Evolutionary conservation across 805 yeast genomes (phyloP).

Genomic region (Wickerhamomyces rabaulensis): DNA sequence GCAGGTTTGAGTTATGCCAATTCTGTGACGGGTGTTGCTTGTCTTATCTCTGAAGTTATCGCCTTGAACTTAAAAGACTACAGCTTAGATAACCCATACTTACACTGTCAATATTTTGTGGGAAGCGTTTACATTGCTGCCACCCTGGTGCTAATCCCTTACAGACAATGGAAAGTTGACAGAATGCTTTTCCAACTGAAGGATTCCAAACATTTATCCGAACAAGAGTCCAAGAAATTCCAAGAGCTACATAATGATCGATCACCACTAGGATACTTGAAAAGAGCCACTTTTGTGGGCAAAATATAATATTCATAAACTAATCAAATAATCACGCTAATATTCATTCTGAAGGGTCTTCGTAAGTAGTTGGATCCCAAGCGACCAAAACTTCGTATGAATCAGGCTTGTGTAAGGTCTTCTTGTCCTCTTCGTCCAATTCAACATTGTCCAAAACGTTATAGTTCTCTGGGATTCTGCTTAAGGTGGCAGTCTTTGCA

Average conservation of each 20-base stretch:
- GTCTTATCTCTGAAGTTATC: constrained; percentile 47
- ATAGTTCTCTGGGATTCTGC: constrained; percentile 15
- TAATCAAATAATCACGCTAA: no score
- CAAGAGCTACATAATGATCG: constrained; percentile 1
- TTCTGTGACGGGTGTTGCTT: constrained; percentile 24
- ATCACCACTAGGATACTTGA: constrained; percentile 6
- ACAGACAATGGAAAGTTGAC: constrained; percentile 48
- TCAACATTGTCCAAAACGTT: constrained; percentile 19
- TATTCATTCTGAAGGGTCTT: neutral
- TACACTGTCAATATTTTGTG: constrained; percentile 55
- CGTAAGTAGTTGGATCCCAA: constrained; percentile 20
- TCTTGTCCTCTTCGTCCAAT: constrained; percentile 17
- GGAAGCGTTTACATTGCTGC: constrained; percentile 44
- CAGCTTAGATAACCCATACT: constrained; percentile 38
- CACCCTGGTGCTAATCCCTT: constrained; percentile 35
- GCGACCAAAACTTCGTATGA: constrained; percentile 15
- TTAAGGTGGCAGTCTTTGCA: constrained; percentile 16
- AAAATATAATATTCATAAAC: constrained; percentile 5
- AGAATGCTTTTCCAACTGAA: constrained; percentile 28
- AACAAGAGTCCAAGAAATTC: neutral
- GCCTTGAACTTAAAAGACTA: constrained; percentile 42
- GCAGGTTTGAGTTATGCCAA: constrained; percentile 35
- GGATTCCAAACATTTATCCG: constrained; percentile 3
- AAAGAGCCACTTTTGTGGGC: constrained; percentile 8
- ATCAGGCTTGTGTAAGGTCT: constrained; percentile 15